Evolutionary conservation across 2,329 filamentous ascomycete genomes (phyloP), one percentile per base, ranked within the genome.

Genomic region (Ilyonectria destructans): DNA sequence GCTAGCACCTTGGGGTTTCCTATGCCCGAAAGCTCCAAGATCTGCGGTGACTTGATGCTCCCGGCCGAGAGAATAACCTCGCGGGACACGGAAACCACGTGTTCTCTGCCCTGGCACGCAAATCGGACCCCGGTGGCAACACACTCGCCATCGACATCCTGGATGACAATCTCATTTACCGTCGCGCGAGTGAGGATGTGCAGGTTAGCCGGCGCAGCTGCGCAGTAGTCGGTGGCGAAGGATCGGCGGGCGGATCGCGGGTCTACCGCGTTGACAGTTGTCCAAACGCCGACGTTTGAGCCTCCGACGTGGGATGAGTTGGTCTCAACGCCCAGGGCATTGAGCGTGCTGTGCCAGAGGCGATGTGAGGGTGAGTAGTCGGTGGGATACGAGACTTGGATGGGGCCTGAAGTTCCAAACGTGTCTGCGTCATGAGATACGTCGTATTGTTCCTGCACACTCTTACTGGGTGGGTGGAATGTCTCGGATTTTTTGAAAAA

Each of bases 61-160:
- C 90, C 90, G 1, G 88, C 89, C 5, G 86, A 86, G 2, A 92
- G 77, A 43, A 92, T 84, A 12, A 91, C 83, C 71, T 92, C 90
- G 12, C 67, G 84, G 70, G 69, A 80, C 1, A 81, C 85, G 8
- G 79, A 74, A 52, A 85, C 82, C 6, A 75, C 75, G 2, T 77
- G 58, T 77, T 69, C 73, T 21, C 61, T 75, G 4, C 86, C 86
- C 54, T 80, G 77, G 58, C 83, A 69, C 2, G 58, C 77, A 52
- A 84, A 83, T 3, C 73, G 69, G 9, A 79, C 74, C 3, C 81
- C 81, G 0, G 79, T 80, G 3, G 81, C 77, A 6, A 72, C 69
- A 15, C 55, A 59, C 2, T 68, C 51, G 4, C 62, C 69, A 4
- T 58, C 29, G 17, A 67, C 64, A 12, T 67, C 23, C n/a, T 68